These are phyloP conservation scores for Tulasnella sp. DNA, from an alignment of 768 basidiomycete species.

Conservation along the genomic window DNA sequence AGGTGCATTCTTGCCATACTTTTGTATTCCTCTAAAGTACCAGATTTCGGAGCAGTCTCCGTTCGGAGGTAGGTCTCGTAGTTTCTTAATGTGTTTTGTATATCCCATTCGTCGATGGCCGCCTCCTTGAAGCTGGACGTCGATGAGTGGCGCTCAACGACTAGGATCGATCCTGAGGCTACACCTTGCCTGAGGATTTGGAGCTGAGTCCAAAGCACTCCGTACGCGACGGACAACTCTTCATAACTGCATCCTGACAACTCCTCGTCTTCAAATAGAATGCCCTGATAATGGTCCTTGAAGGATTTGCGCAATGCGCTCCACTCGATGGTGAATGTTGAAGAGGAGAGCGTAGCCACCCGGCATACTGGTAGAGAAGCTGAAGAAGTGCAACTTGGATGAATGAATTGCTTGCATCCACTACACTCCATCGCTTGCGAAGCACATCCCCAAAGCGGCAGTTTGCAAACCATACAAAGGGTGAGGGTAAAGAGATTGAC, in stretches of 20 bases:
- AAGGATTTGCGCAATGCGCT: slow-evolving; percentile 46
- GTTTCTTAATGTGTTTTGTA: slow-evolving; percentile 40
- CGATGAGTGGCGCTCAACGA: slow-evolving; percentile 30
- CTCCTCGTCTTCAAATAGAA: slow-evolving; percentile 34
- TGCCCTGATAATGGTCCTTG: slow-evolving; percentile 37
- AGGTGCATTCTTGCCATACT: not conserved
- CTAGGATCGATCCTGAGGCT: slow-evolving; percentile 44
- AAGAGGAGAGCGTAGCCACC: slow-evolving; percentile 29
- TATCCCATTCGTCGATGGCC: slow-evolving; percentile 42
- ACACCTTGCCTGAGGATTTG: slow-evolving; percentile 58
- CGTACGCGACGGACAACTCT: slow-evolving; percentile 51
- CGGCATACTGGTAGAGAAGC: slow-evolving; percentile 32
- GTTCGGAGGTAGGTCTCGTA: slow-evolving; percentile 43
- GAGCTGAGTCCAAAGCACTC: slow-evolving; percentile 53
- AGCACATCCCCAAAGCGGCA: slow-evolving; percentile 62
- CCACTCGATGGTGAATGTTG: slow-evolving; percentile 42
- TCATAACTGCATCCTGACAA: slow-evolving; percentile 45
- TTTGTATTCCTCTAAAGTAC: slow-evolving; percentile 38
- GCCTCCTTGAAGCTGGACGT: slow-evolving; percentile 25
- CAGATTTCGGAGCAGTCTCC: slow-evolving; percentile 33
- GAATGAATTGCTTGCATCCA: slow-evolving; percentile 49
- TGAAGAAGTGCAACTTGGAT: slow-evolving; percentile 36
- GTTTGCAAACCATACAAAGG: slow-evolving; percentile 54
- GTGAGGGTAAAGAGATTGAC: slow-evolving; percentile 63
- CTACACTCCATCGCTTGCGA: slow-evolving; percentile 54